Percentiles rank a stretch among this genome's conserved stretches.
Conservation (phyloP, 805 yeast species). For the Wickerhamiella allomyrinae region DNA sequence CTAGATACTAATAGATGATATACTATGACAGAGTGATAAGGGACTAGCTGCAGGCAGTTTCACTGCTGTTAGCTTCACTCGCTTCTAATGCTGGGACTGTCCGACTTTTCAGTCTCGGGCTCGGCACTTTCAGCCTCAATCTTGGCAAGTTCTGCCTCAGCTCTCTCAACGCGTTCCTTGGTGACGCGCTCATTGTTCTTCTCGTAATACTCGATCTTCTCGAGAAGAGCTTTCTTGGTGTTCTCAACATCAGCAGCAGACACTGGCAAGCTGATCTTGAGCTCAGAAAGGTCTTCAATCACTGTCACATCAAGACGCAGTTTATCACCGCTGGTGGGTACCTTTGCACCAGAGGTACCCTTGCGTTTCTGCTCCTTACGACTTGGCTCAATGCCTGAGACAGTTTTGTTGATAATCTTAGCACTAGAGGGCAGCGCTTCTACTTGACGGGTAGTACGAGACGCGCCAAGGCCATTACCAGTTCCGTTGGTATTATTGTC, state of each 20-base stretch:
- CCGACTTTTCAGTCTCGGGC: conserved; percentile 5
- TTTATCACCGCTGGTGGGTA: conserved; percentile 23
- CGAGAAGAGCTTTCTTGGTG: conserved; percentile 53
- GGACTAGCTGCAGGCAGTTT: neutral
- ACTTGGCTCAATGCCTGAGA: conserved; percentile 30
- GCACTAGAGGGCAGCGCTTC: conserved; percentile 47
- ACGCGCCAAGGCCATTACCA: conserved; percentile 14
- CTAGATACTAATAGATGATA: no score
- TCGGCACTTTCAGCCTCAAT: conserved; percentile 28
- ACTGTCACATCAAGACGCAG: conserved; percentile 70
- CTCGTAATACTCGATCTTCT: conserved; percentile 53
- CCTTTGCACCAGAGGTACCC: conserved; percentile 10
- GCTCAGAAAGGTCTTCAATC: conserved; percentile 59
- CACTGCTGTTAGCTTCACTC: conserved; percentile 1
- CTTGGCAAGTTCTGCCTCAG: conserved; percentile 62
- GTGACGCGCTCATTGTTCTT: conserved; percentile 72
- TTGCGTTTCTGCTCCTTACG: conserved; percentile 36
- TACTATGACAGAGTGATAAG: no score
- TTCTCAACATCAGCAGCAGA: conserved; percentile 53
- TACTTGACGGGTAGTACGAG: conserved; percentile 23
- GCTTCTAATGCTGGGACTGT: neutral
- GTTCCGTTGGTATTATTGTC: conserved; percentile 22
- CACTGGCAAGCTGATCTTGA: conserved; percentile 67
- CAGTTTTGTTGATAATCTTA: conserved; percentile 46
- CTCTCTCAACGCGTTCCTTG: conserved; percentile 55